Percentiles rank a stretch among this genome's conserved stretches.
Evolutionary conservation across 2,329 filamentous ascomycete genomes (phyloP).

Genomic region (Colletotrichum orbiculare): DNA sequence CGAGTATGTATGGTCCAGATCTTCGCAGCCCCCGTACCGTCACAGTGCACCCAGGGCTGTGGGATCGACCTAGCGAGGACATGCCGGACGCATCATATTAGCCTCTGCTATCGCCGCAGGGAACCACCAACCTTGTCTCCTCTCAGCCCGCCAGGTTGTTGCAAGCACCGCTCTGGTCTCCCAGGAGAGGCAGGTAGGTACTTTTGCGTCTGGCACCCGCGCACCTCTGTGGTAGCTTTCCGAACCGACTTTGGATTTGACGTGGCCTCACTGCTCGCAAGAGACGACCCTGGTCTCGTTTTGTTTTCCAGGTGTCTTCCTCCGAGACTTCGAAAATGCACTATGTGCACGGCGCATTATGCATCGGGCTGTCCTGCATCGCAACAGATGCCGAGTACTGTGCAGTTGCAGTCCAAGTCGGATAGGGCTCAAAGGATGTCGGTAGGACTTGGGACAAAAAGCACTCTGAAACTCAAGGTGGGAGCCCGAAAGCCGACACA

Average conservation of each 20-base stretch:
- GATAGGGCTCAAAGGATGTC: no score
- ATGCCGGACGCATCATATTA: conserved; percentile 39
- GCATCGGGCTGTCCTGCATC: no score
- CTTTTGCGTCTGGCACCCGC: conserved; percentile 26
- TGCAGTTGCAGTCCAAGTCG: no score
- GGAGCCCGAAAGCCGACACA: no score
- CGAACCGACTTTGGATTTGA: conserved; percentile 3
- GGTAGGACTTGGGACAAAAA: no score
- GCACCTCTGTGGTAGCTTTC: conserved; percentile 21
- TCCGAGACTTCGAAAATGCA: no score
- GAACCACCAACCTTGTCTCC: conserved; percentile 26
- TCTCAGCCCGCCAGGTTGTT: conserved; percentile 23
- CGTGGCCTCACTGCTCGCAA: conserved; percentile 8
- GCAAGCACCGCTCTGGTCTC: conserved; percentile 20
- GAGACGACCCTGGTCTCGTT: conserved; percentile 4
- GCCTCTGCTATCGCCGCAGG: conserved; percentile 36
- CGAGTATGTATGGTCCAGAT: conserved; percentile 33
- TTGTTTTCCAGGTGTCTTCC: background rate
- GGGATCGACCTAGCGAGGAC: conserved; percentile 37
- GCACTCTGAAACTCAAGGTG: no score
- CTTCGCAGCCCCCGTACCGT: conserved; percentile 31
- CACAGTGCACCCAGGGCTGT: conserved; percentile 37
- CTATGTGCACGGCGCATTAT: no score
- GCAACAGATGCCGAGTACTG: no score
- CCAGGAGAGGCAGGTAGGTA: conserved; percentile 35